Conservation (phyloP, 148 eudicot species). For the Persicaria maculosa region DNA sequence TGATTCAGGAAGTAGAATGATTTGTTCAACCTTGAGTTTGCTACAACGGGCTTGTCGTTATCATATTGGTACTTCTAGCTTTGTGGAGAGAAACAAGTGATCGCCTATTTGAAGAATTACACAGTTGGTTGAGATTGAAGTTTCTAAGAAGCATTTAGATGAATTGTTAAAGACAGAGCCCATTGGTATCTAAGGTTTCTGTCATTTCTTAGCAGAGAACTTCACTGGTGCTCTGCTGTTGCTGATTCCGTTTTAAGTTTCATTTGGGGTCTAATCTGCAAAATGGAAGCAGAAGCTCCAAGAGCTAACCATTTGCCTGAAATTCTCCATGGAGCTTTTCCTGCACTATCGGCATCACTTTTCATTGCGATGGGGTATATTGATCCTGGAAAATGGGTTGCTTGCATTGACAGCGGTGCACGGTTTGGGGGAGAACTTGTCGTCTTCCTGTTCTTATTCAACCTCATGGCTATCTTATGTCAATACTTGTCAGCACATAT, state of each 20-base stretch:
- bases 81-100: neutral
- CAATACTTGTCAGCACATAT: constrained; percentile 73
- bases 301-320: constrained; percentile 18
- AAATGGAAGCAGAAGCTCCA: constrained; percentile 35
- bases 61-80: neutral
- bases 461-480: constrained; percentile 60
- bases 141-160: neutral
- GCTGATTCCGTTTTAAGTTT: constrained; percentile 3
- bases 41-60: neutral
- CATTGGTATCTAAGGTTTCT: neutral
- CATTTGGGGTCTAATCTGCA: constrained; percentile 8
- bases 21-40: neutral
- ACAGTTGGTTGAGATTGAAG: neutral
- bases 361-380: constrained; percentile 61
- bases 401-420: constrained; percentile 77
- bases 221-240: constrained; percentile 5
- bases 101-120: neutral
- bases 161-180: neutral
- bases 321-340: constrained; percentile 34
- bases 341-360: constrained; percentile 51
- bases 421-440: constrained; percentile 69
- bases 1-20: constrained; percentile 5
- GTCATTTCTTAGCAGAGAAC: neutral
- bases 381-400: constrained; percentile 94
- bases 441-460: constrained; percentile 43